These are phyloP conservation scores for Lolium rigidum DNA, from an alignment of 176 grass and related monocot genomes.

Conservation along the genomic window DNA sequence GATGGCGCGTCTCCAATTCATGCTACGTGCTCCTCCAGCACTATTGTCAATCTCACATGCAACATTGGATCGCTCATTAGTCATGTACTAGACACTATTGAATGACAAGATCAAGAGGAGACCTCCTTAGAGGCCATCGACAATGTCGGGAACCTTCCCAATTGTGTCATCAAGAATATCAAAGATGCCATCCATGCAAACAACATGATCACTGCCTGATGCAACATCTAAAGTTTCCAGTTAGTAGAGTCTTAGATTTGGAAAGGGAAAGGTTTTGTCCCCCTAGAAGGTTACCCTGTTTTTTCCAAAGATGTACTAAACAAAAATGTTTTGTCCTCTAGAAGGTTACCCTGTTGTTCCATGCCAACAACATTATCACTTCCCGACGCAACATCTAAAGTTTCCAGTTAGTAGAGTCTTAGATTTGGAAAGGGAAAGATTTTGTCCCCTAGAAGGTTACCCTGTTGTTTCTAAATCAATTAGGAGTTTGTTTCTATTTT, in stretches of 20 bases:
- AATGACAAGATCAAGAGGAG: neutral
- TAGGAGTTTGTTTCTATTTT: too few relatives aligned
- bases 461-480: too few relatives aligned
- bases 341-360: neutral
- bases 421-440: too few relatives aligned
- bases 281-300: too few relatives aligned
- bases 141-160: constrained; percentile 28
- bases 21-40: constrained; percentile 9
- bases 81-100: constrained; percentile 29
- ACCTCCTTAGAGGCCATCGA: neutral
- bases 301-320: too few relatives aligned
- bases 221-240: neutral
- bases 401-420: too few relatives aligned
- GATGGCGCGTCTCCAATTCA: constrained; percentile 11
- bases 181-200: constrained; percentile 27
- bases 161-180: constrained; percentile 46
- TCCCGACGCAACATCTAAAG: neutral
- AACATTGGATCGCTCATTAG: constrained; percentile 34
- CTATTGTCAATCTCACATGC: too few relatives aligned
- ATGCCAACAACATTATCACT: neutral
- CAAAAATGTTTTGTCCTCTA: too few relatives aligned
- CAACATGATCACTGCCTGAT: neutral
- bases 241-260: too few relatives aligned
- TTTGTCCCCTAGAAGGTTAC: too few relatives aligned
- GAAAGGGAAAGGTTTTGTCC: too few relatives aligned